Conservation (phyloP, 2,329 filamentous ascomycete species). For the Aureobasidium sp. region DNA sequence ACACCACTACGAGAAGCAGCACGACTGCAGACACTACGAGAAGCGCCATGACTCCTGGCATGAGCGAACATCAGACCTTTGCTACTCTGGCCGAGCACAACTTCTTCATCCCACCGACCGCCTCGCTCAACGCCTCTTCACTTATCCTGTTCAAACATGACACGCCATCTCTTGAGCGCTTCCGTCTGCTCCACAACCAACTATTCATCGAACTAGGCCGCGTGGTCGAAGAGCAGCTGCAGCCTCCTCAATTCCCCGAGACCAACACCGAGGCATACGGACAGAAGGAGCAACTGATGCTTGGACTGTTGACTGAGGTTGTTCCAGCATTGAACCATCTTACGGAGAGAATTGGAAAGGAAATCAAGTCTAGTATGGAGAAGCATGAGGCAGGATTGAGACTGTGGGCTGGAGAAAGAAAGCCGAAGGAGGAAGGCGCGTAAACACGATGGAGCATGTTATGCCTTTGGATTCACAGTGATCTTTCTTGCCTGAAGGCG, state of each 20-base stretch:
- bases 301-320: conserved; percentile 11
- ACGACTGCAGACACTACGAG: not conserved
- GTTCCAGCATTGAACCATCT: conserved; percentile 2
- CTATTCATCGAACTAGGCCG: conserved; percentile 4
- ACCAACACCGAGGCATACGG: not conserved
- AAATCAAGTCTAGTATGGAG: not conserved
- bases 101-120: not conserved
- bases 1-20: not conserved
- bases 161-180: not conserved
- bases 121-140: not conserved
- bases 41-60: not conserved
- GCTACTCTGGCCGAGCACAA: not conserved
- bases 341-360: not conserved
- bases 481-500: too few relatives aligned
- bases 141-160: not conserved
- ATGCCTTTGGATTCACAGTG: not conserved
- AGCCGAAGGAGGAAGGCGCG: not conserved
- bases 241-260: not conserved
- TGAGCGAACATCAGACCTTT: not conserved
- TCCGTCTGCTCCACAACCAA: conserved; percentile 3
- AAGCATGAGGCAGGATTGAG: conserved; percentile 3
- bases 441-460: not conserved
- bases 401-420: conserved; percentile 4
- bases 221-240: not conserved
- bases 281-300: not conserved